Base-by-base conservation (phyloP, 2,329 filamentous ascomycete species). In the Aspergillus sp. region DNA sequence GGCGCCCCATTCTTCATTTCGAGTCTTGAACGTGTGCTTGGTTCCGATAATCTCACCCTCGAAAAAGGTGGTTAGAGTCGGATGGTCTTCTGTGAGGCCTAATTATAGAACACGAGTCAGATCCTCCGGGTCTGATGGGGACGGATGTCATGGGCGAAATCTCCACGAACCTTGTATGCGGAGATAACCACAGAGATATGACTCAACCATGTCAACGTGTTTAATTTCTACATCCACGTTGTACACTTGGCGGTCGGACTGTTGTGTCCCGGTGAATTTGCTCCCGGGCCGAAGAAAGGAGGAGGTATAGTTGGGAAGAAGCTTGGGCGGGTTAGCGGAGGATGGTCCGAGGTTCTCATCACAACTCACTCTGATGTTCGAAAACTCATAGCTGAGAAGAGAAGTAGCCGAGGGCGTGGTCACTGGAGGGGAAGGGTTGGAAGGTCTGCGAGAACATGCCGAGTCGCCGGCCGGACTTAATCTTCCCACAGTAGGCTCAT, bases 171-270 rank as follows among this genome's bases (percentile, higher is more conserved):
- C 93, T 87, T 97, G 89, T 60, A 99, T 99, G 61, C 89, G 88
- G 59, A 99, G 78, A 71, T 97, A 97, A 45, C 94, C 94, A 68
- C 93, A 97, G 5, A 99, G 80, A 64, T 93, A 97, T 5, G 92
- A 97, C 70, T 97, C 91, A 50, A 86, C 83, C 81, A 97, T 88
- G 69, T 97, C 91, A 42, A 97, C 91, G 73, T 97, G 88, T 74
- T 97, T 96, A 61, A 99, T 91, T 68, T 97, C 92, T 2, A 99
- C 94, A 65, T 97, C 89, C 1, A 99, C 94, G 57, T 96, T 91
- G 70, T 99, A 99, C 9, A 89, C 84, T 69, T 96, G 91, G 54
- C 89, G 85, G 69, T 97, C 93, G 2, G 93, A 97, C 68, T 93
- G 88, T 66, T 99, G 94, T 13, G 89, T 96, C 52, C 94, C 94